Evolutionary conservation across 352 stramenopile genomes (phyloP).

Genomic region (Stephanocyclus meneghinianus): DNA sequence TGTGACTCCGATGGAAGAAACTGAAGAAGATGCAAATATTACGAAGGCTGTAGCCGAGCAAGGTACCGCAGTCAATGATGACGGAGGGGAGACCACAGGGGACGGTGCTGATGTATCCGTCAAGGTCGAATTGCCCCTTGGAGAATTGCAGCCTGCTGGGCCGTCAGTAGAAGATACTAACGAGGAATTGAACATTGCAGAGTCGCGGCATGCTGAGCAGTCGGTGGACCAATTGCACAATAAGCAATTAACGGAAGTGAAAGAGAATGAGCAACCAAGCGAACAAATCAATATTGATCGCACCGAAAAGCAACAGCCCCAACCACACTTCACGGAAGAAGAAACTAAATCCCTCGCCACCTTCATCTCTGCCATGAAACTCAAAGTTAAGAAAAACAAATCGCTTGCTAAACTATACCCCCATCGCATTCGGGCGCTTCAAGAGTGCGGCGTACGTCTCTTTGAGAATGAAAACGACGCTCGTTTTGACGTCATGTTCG

Average conservation of each 20-base stretch:
- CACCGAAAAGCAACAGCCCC: not conserved
- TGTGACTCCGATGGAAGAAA: not conserved
- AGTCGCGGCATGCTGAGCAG: not conserved
- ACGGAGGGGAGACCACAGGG: not conserved
- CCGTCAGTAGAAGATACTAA: not conserved
- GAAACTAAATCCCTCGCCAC: constrained; percentile 21
- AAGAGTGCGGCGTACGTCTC: constrained; percentile 22
- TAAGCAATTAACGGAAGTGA: not conserved
- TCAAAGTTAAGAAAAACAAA: constrained; percentile 28
- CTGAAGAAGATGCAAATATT: not conserved
- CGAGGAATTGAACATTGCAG: not conserved
- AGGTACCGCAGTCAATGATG: not conserved
- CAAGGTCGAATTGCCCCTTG: not conserved
- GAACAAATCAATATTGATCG: not conserved
- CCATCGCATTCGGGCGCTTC: constrained; percentile 23
- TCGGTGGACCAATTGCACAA: not conserved
- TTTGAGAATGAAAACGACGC: constrained; percentile 33
- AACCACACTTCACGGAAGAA: constrained; percentile 15
- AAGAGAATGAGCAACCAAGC: not conserved
- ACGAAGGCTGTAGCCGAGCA: not conserved
- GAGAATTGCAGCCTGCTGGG: not conserved
- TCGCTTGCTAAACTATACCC: constrained; percentile 19
- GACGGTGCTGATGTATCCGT: not conserved
- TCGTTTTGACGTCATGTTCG: constrained; percentile 43
- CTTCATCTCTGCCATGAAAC: constrained; percentile 19